phyloP scores from a whole-genome alignment of 306 rosid species.

The Datisca glomerata region DNA sequence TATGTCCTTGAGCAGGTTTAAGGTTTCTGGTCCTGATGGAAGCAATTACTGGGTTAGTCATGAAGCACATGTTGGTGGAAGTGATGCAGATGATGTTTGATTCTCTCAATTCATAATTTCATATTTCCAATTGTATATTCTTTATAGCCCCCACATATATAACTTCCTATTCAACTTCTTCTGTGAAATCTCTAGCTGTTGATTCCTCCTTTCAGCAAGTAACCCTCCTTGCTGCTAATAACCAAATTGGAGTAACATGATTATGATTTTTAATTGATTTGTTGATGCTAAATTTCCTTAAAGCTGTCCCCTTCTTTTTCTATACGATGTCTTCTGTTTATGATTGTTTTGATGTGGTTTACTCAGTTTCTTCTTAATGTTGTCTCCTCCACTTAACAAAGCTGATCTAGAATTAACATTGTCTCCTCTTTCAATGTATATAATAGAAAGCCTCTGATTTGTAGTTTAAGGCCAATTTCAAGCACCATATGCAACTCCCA shows the following conservation, averaged over 20 bases:
- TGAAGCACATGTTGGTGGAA: conserved; percentile 58
- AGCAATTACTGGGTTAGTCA: conserved; percentile 58
- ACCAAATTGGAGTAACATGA: conserved; percentile 18
- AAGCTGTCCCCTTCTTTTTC: neutral
- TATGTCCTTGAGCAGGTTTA: conserved; percentile 43
- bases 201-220: conserved; percentile 22
- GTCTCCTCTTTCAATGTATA: no score
- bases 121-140: conserved; percentile 44
- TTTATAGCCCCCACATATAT: conserved; percentile 16
- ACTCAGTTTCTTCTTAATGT: no score
- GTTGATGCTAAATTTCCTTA: no score
- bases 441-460: no score
- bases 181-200: conserved; percentile 7
- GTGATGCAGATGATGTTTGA: conserved; percentile 78
- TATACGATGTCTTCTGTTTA: conserved; percentile 4
- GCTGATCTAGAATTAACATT: no score
- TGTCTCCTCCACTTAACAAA: no score
- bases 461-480: no score
- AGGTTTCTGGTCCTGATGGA: conserved; percentile 72
- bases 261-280: conserved; percentile 14
- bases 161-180: conserved; percentile 23
- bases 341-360: no score
- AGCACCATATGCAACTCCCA: no score
- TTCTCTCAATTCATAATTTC: no score
- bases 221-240: conserved; percentile 16